Conservation (phyloP, 305 asterid species). For the Fraxinus baroniana region DNA sequence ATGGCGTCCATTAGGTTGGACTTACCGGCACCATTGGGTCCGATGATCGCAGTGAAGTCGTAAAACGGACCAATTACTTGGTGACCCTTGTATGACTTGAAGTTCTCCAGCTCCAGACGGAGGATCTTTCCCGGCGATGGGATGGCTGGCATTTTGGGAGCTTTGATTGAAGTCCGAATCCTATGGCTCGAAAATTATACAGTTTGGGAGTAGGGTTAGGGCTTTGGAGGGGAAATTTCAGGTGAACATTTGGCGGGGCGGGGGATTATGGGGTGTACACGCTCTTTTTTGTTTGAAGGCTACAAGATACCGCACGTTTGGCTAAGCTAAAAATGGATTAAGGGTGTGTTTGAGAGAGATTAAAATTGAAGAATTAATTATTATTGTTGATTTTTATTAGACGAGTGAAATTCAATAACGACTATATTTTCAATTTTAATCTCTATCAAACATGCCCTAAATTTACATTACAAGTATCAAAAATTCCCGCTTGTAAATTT, state of each 20-base stretch:
- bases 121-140: slow-evolving; percentile 66
- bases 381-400: too few relatives aligned
- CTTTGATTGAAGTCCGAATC: slow-evolving; percentile 27
- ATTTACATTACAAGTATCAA: not conserved
- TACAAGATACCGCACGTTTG: not conserved
- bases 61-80: slow-evolving; percentile 88
- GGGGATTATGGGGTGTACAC: not conserved
- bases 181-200: slow-evolving; percentile 23
- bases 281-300: not conserved
- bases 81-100: slow-evolving; percentile 90
- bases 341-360: too few relatives aligned
- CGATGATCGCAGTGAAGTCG: slow-evolving; percentile 92
- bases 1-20: slow-evolving; percentile 98
- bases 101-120: slow-evolving; percentile 85
- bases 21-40: slow-evolving; percentile 96
- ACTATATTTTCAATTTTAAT: too few relatives aligned
- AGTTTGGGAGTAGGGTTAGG: slow-evolving; percentile 28
- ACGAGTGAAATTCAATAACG: too few relatives aligned
- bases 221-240: slow-evolving; percentile 11
- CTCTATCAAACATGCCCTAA: too few relatives aligned
- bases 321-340: not conserved
- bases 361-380: too few relatives aligned
- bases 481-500: not conserved
- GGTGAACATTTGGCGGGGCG: slow-evolving; percentile 34
- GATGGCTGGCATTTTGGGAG: slow-evolving; percentile 44